Base-by-base conservation (phyloP, 495 filamentous ascomycete species). In the Rhypophila decipiens region DNA sequence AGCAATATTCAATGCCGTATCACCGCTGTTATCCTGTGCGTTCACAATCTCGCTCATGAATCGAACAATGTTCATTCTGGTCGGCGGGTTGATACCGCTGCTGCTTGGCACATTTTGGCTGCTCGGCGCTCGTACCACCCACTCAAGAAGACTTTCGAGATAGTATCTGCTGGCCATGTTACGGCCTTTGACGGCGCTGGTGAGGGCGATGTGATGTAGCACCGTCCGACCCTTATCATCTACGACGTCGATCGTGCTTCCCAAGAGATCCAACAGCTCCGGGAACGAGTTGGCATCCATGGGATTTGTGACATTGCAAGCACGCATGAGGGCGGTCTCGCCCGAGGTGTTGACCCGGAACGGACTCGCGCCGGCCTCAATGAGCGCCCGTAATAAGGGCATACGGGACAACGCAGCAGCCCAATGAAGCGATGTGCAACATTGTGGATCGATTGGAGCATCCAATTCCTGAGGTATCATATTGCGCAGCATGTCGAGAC, bases 21-120 rank as follows among this genome's bases (percentile, higher is more conserved):
- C 95, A 4, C 93, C 93, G 43, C 85, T 83, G 52, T 87, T 85
- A 65, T 98, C 93, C 42, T 87, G 85, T 3, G 88, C 80, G 56
- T 98, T 97, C 50, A 98, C 91, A 55, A 98, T 87, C 56, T 96
- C 90, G 19, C 85, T 85, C 75, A 98, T 94, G 67, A 98, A 97
- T 31, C 87, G 82, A 4, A 83, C 88, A 18, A 98, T 74, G 24
- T 82, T 83, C 60, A 96, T 93, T 48, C 84, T 80, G 33, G 83
- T 80, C 3, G 71, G 57, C 20, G 56, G 53, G 21, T 53, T 54
- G 15, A 54, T 22, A 13, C 53, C 51, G 39, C 60, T 60, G 23
- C 51, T 47, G 38, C 42, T 44, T 0, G 46, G 60, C 5, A 56
- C 57, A 31, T 70, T 69, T 53, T 86, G 83, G 50, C 72, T 84